Percentiles rank a stretch among this genome's conserved stretches.
phyloP scores from a whole-genome alignment of 1,284 basidiomycete genomes.

The Stereum hirsutum region DNA sequence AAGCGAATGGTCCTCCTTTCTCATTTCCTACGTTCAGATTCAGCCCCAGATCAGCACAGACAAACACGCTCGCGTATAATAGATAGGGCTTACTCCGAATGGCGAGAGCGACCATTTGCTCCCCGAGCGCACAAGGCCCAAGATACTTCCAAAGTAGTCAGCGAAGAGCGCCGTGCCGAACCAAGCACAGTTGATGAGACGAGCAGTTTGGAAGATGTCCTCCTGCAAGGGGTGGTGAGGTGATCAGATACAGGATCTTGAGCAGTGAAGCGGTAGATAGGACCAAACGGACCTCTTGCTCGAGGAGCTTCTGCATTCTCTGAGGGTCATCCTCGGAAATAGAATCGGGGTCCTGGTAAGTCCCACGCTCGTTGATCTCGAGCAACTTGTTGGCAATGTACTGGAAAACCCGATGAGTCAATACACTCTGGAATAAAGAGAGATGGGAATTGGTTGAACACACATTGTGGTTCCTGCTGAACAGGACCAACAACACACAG shows the following conservation, averaged over 20 bases:
- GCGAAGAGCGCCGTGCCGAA: constrained; percentile 66
- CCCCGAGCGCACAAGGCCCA: constrained; percentile 64
- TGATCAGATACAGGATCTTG: too few species aligned
- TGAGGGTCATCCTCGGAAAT: constrained; percentile 22
- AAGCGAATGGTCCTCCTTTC: constrained; percentile 45
- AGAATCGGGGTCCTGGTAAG: constrained; percentile 40
- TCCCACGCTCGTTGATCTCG: constrained; percentile 69
- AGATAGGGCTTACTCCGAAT: constrained; percentile 37
- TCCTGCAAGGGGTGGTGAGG: too few species aligned
- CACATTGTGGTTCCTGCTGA: constrained; percentile 83
- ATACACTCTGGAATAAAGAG: not conserved
- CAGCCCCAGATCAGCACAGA: not conserved
- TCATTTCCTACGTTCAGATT: constrained; percentile 42
- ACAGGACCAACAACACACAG: constrained; percentile 65
- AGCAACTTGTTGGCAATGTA: constrained; percentile 73
- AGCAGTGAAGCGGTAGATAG: too few species aligned
- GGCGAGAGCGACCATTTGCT: constrained; percentile 65
- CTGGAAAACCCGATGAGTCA: constrained; percentile 24
- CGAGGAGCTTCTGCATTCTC: constrained; percentile 27
- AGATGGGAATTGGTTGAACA: constrained; percentile 19
- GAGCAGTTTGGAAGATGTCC: constrained; percentile 73
- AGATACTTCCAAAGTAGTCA: constrained; percentile 68
- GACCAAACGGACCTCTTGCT: too few species aligned
- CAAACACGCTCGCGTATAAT: not conserved
- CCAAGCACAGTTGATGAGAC: constrained; percentile 72